Conservation (phyloP, 2,329 filamentous ascomycete species). For the Cadophora sp. region DNA sequence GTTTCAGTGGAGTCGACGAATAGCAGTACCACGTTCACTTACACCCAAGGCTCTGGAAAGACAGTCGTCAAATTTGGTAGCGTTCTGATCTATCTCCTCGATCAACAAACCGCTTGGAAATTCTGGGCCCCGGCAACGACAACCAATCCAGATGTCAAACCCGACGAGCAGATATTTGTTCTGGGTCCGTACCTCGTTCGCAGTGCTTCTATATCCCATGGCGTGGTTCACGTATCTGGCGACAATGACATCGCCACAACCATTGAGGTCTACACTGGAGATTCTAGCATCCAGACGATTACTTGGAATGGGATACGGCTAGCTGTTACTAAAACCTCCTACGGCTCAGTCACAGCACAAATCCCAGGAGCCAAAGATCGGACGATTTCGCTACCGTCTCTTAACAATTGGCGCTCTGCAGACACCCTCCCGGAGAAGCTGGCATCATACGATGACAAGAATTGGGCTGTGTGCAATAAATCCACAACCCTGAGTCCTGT, state of each 20-base stretch:
- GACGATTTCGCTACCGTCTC: slow-evolving; percentile 51
- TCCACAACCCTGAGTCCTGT: slow-evolving; percentile 53
- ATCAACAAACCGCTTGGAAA: slow-evolving; percentile 59
- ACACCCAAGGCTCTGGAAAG: slow-evolving; percentile 54
- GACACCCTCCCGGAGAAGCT: slow-evolving; percentile 57
- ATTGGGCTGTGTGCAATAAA: slow-evolving; percentile 58
- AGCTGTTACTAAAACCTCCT: slow-evolving; percentile 48
- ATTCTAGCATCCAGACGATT: slow-evolving; percentile 49
- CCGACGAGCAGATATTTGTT: slow-evolving; percentile 55
- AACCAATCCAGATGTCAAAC: slow-evolving; percentile 51
- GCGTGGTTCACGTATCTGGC: slow-evolving; percentile 48
- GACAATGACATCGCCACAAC: slow-evolving; percentile 51
- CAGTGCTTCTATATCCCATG: slow-evolving; percentile 46
- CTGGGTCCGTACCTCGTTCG: slow-evolving; percentile 54
- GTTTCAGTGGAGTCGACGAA: slow-evolving; percentile 44
- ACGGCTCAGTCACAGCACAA: slow-evolving; percentile 52
- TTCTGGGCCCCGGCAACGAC: slow-evolving; percentile 61
- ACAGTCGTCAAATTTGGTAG: slow-evolving; percentile 58
- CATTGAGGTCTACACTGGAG: slow-evolving; percentile 53
- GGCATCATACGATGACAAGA: slow-evolving; percentile 56
- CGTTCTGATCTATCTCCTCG: slow-evolving; percentile 58
- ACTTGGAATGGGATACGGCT: slow-evolving; percentile 54
- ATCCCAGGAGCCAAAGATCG: slow-evolving; percentile 50
- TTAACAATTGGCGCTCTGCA: slow-evolving; percentile 56
- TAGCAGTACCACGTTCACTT: slow-evolving; percentile 49